Percentiles rank a stretch among this genome's conserved stretches.
Evolutionary conservation across 148 eudicot genomes (phyloP).

Genomic region (Simmondsia chinensis): DNA sequence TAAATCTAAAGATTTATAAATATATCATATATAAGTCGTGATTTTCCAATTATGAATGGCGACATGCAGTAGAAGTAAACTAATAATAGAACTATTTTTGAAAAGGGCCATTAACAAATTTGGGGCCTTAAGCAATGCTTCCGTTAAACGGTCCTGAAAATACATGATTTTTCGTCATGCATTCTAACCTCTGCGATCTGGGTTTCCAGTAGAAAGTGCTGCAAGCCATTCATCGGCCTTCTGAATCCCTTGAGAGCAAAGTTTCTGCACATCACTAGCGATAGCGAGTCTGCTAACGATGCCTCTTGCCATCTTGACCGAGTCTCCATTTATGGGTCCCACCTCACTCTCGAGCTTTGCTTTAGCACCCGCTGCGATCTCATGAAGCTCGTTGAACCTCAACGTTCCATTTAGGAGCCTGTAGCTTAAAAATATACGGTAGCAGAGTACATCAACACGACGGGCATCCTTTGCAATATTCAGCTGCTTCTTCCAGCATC

Average conservation of each 20-base stretch:
- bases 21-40: too few species aligned
- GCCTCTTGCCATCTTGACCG: conserved; percentile 64
- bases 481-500: conserved; percentile 91
- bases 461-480: conserved; percentile 75
- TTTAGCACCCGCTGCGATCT: conserved; percentile 58
- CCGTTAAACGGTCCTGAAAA: too few species aligned
- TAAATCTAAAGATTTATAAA: too few species aligned
- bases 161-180: not conserved
- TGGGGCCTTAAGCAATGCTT: too few species aligned
- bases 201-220: conserved; percentile 19
- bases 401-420: conserved; percentile 74
- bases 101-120: too few species aligned
- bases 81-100: too few species aligned
- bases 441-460: conserved; percentile 70
- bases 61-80: too few species aligned
- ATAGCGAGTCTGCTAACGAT: conserved; percentile 74
- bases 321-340: conserved; percentile 65
- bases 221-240: conserved; percentile 73
- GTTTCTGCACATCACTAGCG: conserved; percentile 68
- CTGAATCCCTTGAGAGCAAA: conserved; percentile 66
- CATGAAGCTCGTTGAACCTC: conserved; percentile 65
- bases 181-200: conserved; percentile 36
- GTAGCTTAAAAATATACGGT: conserved; percentile 64
- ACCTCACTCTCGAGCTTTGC: conserved; percentile 67
- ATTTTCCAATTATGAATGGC: too few species aligned